Conservation (phyloP, 768 basidiomycete species). For the Multifurca ochricompacta region DNA sequence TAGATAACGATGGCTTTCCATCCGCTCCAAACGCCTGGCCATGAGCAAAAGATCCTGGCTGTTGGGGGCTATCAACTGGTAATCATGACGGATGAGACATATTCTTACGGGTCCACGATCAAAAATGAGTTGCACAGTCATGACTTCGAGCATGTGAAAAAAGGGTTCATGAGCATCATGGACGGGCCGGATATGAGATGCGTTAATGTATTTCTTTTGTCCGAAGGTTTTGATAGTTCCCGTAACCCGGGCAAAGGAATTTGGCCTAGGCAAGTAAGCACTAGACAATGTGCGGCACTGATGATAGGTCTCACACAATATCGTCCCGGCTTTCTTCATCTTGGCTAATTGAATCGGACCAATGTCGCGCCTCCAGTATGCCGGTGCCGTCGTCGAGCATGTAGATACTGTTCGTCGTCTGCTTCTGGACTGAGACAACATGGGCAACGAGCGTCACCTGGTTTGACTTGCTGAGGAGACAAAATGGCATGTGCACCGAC, state of each 20-base stretch:
- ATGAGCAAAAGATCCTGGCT: conserved; percentile 22
- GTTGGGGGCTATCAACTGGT: conserved; percentile 4
- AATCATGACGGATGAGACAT: not conserved
- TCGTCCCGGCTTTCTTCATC: conserved; percentile 43
- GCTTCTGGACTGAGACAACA: conserved; percentile 56
- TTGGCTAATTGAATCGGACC: conserved; percentile 61
- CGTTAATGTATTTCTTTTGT: conserved; percentile 75
- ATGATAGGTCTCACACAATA: conserved; percentile 33
- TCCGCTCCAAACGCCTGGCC: conserved; percentile 3
- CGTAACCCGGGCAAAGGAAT: conserved; percentile 71
- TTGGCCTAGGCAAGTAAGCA: conserved; percentile 41
- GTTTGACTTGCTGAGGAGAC: not conserved
- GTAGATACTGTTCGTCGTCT: conserved; percentile 77
- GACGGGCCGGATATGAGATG: conserved; percentile 60
- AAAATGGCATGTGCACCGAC: not conserved
- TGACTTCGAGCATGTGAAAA: conserved; percentile 73
- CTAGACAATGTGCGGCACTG: not conserved
- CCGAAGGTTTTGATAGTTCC: conserved; percentile 79
- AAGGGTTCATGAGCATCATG: conserved; percentile 69
- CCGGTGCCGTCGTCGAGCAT: conserved; percentile 84
- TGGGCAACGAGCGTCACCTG: conserved; percentile 72
- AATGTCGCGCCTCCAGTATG: conserved; percentile 66
- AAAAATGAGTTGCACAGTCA: conserved; percentile 57
- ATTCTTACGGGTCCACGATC: conserved; percentile 57
- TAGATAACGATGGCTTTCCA: conserved; percentile 22